Base-by-base conservation (phyloP, 2,329 filamentous ascomycete species). In the Aspergillus neoniger region DNA sequence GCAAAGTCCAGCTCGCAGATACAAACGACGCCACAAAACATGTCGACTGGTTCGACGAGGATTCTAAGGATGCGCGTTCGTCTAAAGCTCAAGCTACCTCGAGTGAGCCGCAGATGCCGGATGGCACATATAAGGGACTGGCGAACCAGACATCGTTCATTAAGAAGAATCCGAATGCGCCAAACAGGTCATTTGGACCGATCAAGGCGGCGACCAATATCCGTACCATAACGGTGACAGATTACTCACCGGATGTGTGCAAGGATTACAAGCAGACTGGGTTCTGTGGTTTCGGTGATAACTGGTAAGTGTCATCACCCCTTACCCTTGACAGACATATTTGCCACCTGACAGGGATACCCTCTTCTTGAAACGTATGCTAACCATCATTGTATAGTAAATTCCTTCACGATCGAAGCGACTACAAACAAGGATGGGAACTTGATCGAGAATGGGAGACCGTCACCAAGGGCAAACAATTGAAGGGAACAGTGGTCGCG, bases 361-460 rank as follows among this genome's bases (percentile, higher is more conserved):
- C 2, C 15, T n/a, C 15, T n/a, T 5, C 3, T 9, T n/a, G 15
- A 23, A 25, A 30, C 15, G 17, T 21, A 19, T 14, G 25, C 47
- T 50, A 50, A 50, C 47, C 0, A 30, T 17, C 2, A 1, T 10
- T 10, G 47, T 30, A 32, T 19, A 50, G 47, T 80, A 96, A 87
- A 66, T 88, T 85, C 71, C 73, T 87, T 17, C 86, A 88, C 67
- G 81, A 82, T 9, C 78, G 86, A 43, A 85, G 87, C 67, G 84
- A 86, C 69, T 88, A 87, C 69, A 92, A 94, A 69, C 90, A 93
- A 73, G 95, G 95, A 2, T 99, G 95, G 95, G 92, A 98, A 74
- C 83, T 99, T 4, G 95, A 99, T 75, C 85, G 85, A 55, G 94
- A 98, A 52, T 99, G 95, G 95, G 95, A 99, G 73, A 89, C 86